Evolutionary conservation across 2,329 filamentous ascomycete genomes (phyloP), one percentile per base, ranked within the genome.

Genomic region (Rhynchosporium agropyri): DNA sequence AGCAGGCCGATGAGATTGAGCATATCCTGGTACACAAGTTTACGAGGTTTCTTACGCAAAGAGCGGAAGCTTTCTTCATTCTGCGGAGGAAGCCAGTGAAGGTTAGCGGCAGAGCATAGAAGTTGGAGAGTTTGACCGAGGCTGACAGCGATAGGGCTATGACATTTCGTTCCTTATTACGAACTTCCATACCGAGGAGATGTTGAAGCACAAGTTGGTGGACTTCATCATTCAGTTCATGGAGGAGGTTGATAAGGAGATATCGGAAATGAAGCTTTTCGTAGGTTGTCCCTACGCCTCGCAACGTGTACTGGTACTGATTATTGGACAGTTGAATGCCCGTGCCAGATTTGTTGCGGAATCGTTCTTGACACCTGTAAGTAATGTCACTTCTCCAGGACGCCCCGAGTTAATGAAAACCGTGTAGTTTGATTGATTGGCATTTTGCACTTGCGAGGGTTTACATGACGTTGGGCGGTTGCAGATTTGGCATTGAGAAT

Each of bases 261-360:
- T 99, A 65, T 98, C 95, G 3, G 96, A 99, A 80, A 98, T 99
- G 95, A 99, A 99, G 84, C 89, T 99, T 73, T 99, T 99, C 78
- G 94, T 97, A 84, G 71, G 91, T 82, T 49, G 38, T 26, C 2
- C 45, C 13, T 28, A 20, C 12, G 6, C 9, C 5, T 43, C 9
- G 15, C 15, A 10, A 12, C 20, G 10, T 15, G 28, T 29, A 59
- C 36, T 49, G 2, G 1, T 59, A 59, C 64, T 69, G 40, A 71
- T 66, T 80, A 69, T 79, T 73, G 62, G 26, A 13, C 73, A 97
- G 94, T 82, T 99, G 76, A 99, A 99, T 77, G 93, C 95, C 62
- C 86, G 95, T 79, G 95, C 95, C 76, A 89, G 95, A 82, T 99
- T 98, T 76, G 94, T 99, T 58, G 95, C 95, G 54, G 95, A 99